phyloP scores from a whole-genome alignment of 129 eudicot species.

The Ambrosia trifida region DNA sequence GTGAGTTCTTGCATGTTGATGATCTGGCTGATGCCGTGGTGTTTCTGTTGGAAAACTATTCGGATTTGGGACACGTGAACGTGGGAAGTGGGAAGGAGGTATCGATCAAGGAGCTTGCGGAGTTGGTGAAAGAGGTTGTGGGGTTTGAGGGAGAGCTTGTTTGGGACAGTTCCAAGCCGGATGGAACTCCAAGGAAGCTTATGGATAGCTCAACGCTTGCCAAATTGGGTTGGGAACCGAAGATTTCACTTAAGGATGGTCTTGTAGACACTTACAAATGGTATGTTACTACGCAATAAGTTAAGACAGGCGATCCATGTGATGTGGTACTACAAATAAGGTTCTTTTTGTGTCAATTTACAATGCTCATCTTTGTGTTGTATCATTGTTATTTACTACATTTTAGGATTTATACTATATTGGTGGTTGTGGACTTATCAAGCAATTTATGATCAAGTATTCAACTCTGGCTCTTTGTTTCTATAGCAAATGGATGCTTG shows the following conservation, averaged over 20 bases:
- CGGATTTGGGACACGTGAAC: constrained; percentile 88
- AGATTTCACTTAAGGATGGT: constrained; percentile 78
- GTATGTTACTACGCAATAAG: constrained; percentile 68
- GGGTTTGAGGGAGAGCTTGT: constrained; percentile 81
- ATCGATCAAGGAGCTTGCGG: constrained; percentile 83
- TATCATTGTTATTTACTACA: neutral
- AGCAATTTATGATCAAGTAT: neutral
- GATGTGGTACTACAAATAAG: neutral
- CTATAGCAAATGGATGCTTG: neutral
- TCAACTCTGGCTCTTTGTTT: no score
- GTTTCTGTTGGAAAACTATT: constrained; percentile 75
- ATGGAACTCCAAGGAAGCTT: constrained; percentile 98
- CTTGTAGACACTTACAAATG: constrained; percentile 85
- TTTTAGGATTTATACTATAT: neutral
- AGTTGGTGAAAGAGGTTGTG: constrained; percentile 89
- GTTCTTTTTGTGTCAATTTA: neutral
- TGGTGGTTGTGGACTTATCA: neutral
- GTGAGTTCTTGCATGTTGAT: constrained; percentile 95
- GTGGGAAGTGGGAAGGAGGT: constrained; percentile 99
- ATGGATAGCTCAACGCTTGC: constrained; percentile 84
- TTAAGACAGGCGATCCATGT: no score
- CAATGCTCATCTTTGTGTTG: neutral
- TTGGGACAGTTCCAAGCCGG: constrained; percentile 87
- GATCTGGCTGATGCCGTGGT: constrained; percentile 88
- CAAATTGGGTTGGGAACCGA: constrained; percentile 79